A percentile compares a stretch with the other conserved stretches of the same genome.
phyloP scores from a whole-genome alignment of 2,329 filamentous ascomycete genomes.

The Bipolaris cookei region DNA sequence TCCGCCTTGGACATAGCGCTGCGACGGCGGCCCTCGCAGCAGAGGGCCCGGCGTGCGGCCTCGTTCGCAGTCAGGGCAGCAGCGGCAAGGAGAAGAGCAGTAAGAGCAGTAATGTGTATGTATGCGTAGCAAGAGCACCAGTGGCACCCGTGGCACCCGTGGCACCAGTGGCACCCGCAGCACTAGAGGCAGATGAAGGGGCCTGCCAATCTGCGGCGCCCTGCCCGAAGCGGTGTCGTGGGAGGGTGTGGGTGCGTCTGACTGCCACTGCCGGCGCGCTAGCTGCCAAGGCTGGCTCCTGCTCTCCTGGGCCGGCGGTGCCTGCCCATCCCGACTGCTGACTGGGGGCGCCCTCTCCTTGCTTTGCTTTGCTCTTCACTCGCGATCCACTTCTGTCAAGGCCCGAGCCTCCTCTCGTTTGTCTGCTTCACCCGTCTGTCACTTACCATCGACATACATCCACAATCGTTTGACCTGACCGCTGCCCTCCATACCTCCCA shows the following conservation, averaged over 20 bases:
- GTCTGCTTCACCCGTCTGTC: constrained; percentile 19
- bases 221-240: constrained; percentile 5
- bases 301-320: constrained; percentile 10
- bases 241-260: not conserved
- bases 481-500: constrained; percentile 9
- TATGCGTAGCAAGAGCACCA: too few relatives aligned
- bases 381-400: constrained; percentile 15
- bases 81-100: not conserved
- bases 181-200: not conserved
- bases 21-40: not conserved
- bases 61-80: not conserved
- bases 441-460: constrained; percentile 30
- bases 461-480: constrained; percentile 35
- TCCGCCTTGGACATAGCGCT: not conserved
- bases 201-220: not conserved
- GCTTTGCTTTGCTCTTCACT: constrained; percentile 14
- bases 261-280: constrained; percentile 11
- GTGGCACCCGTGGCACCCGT: too few relatives aligned
- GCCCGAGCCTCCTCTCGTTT: constrained; percentile 29
- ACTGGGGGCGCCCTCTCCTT: constrained; percentile 16
- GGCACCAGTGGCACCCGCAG: too few relatives aligned
- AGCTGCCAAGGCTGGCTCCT: constrained; percentile 16
- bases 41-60: not conserved
- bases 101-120: too few relatives aligned
- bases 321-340: constrained; percentile 15